Conservation (phyloP, 129 eudicot genomes). For the Scalesia atractyloides region DNA sequence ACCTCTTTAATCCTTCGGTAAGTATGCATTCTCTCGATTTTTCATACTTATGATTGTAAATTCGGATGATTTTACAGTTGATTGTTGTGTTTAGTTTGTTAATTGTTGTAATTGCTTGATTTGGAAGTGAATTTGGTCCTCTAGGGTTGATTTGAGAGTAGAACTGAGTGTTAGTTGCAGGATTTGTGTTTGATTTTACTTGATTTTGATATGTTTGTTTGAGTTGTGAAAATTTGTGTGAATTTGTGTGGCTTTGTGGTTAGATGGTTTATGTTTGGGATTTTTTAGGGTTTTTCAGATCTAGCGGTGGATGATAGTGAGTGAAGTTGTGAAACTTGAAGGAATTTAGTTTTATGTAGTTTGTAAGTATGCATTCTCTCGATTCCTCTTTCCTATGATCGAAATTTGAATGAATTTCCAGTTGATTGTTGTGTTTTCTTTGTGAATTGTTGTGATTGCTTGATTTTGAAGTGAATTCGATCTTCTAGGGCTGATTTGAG, state of each 20-base stretch:
- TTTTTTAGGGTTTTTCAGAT: conserved; percentile 21
- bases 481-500: not conserved
- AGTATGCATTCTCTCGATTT: not conserved
- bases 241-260: not conserved
- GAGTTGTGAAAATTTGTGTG: not conserved
- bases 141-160: not conserved
- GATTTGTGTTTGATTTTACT: conserved; percentile 1
- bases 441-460: not conserved
- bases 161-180: not conserved
- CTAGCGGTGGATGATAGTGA: conserved; percentile 14
- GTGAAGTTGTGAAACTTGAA: not conserved
- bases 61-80: not conserved
- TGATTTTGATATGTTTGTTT: not conserved
- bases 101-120: not conserved
- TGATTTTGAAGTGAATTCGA: not conserved
- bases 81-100: conserved; percentile 1
- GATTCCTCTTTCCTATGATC: not conserved
- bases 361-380: conserved; percentile 17
- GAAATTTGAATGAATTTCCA: not conserved
- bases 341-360: no score
- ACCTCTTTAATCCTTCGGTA: conserved; percentile 18
- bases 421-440: conserved; percentile 8
- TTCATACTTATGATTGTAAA: not conserved
- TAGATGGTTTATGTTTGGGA: conserved; percentile 11
- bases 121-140: conserved; percentile 7